Evolutionary conservation across 129 eudicot species (phyloP), one percentile per base, ranked within the genome.

Genomic region (Smallanthus sonchifolius): DNA sequence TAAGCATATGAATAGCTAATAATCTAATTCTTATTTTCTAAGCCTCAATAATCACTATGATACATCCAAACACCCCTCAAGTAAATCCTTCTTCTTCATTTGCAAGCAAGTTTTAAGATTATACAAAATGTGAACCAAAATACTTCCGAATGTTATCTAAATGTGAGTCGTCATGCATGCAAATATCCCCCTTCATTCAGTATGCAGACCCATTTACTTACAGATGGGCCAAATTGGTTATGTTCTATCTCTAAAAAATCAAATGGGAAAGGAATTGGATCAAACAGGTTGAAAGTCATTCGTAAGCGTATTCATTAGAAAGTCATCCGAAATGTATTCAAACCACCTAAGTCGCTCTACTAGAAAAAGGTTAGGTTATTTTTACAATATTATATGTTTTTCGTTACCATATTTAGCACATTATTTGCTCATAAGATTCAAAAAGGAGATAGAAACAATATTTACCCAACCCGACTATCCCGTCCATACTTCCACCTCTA

Each of bases 21-120:
- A 24, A 60, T 60, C 66, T 34, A 11, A 32, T 11, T 32, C 40
- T 30, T 34, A 30, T 60, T 32, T 30, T 60, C 40, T 30, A 60
- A 30, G 19, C 32, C 63, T 11, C 63, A 56, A 9, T 24, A 10
- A 9, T 56, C 63, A 56, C 63, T 24, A 15, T 10, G 32, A 30
- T 59, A 61, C 66, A 61, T 34, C 64, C 36, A 57, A 57, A 57
- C 37, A 57, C n/a, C 64, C 63, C 14, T 55, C 4, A 55, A 55
- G 14, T 20, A 55, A 51, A 55, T 20, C 62, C 24, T 9, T 10
- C 35, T 3, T 3, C 14, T 57, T 57, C 64, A 24, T 10, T 57
- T 24, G 38, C 64, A 57, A 28, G 64, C 64, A 28, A 28, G 64
- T 28, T 57, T 57, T 57, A 5, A 9, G 64, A 24, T 57, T 57